Conservation (phyloP, 768 basidiomycete genomes). For the Lentinula guzmanii region DNA sequence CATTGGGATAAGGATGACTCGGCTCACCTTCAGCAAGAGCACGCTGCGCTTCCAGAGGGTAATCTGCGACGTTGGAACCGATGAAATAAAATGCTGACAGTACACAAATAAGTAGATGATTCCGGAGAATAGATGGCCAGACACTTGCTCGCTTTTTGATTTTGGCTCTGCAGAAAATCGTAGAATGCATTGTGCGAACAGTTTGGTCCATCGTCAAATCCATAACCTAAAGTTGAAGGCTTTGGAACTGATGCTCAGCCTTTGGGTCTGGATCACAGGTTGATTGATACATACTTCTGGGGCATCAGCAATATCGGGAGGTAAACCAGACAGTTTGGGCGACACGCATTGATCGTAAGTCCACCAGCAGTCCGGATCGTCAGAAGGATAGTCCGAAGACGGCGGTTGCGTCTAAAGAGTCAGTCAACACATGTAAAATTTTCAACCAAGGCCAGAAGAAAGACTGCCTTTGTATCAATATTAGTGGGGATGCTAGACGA, state of each 20-base stretch:
- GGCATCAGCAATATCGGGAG: constrained; percentile 34
- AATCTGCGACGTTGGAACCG: constrained; percentile 51
- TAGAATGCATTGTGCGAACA: constrained; percentile 63
- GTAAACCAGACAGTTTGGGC: constrained; percentile 39
- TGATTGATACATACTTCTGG: constrained; percentile 34
- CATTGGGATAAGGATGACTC: not conserved
- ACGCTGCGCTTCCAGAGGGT: constrained; percentile 51
- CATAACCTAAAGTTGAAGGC: constrained; percentile 43
- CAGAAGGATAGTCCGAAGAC: not conserved
- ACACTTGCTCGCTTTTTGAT: constrained; percentile 55
- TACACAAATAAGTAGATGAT: not conserved
- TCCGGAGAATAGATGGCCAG: not conserved
- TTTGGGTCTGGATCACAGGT: not conserved
- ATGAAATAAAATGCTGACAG: constrained; percentile 53
- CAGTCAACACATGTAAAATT: not conserved
- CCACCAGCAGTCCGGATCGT: constrained; percentile 48
- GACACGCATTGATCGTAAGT: constrained; percentile 30
- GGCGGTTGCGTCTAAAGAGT: not conserved
- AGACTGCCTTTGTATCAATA: not conserved
- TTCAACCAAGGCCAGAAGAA: not conserved
- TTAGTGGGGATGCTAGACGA: not conserved
- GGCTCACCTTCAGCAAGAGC: constrained; percentile 36
- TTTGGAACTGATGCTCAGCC: not conserved
- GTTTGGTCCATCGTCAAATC: constrained; percentile 62
- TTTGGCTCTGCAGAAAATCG: constrained; percentile 40